These are phyloP conservation scores for Globisporangium perplexum DNA, from an alignment of 352 stramenopile genomes.

Conservation along the genomic window DNA sequence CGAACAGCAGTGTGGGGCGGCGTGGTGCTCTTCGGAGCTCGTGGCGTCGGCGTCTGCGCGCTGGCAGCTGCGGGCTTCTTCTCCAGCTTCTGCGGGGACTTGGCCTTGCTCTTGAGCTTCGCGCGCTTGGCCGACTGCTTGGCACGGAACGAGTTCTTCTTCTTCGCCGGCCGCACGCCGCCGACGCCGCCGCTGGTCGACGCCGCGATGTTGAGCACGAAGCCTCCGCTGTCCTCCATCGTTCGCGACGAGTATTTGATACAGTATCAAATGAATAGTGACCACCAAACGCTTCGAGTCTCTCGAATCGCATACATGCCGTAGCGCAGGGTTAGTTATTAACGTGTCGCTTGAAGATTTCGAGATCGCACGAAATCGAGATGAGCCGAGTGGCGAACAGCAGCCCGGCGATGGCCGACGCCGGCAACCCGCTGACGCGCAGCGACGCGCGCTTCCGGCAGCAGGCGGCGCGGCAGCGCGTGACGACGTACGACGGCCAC, in stretches of 20 bases:
- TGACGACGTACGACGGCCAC: slow-evolving; percentile 73
- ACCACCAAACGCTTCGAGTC: not conserved
- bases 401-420: slow-evolving; percentile 7
- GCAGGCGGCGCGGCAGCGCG: slow-evolving; percentile 48
- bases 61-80: not conserved
- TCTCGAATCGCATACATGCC: not conserved
- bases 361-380: not conserved
- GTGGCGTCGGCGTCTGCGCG: no score
- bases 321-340: not conserved
- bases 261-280: not conserved
- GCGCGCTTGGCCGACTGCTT: slow-evolving; percentile 56
- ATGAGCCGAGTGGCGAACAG: slow-evolving; percentile 17
- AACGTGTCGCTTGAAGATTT: not conserved
- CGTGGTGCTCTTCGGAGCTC: slow-evolving; percentile 7
- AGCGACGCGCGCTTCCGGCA: slow-evolving; percentile 58
- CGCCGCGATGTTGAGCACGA: slow-evolving; percentile 78
- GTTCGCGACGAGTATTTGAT: no score
- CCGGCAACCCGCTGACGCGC: slow-evolving; percentile 11
- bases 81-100: not conserved
- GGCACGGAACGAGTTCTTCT: slow-evolving; percentile 70
- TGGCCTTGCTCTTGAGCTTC: slow-evolving; percentile 10
- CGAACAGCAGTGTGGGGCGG: slow-evolving; percentile 5
- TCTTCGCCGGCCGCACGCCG: slow-evolving; percentile 35
- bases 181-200: slow-evolving; percentile 17
- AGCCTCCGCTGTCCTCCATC: slow-evolving; percentile 45